Base-by-base conservation (phyloP, 2,329 filamentous ascomycete genomes). In the Coleophoma eucalyptorum region DNA sequence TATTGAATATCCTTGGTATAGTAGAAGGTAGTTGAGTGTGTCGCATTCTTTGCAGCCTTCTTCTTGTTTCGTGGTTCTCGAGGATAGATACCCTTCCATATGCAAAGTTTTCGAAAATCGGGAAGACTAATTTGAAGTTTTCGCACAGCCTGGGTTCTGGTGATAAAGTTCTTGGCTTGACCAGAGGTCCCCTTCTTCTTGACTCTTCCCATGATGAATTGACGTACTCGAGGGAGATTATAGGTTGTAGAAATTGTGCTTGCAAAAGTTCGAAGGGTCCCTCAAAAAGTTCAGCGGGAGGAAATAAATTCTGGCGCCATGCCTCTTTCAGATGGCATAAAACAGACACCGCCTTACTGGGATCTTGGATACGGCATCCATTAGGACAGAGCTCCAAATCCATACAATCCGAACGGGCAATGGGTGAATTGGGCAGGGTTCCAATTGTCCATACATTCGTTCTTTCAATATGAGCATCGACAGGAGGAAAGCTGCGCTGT, bases 21-120 rank as follows among this genome's bases (percentile, higher is more conserved):
- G 74, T 88, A 88, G 62, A 97, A 99, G 55, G 94, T 99, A 26
- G 93, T 97, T 50, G 88, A 92, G 55, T 87, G 85, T 34, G 89
- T 96, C 21, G 91, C 84, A 53, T 89, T 90, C 72, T 95, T 96
- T 67, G 88, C 90, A 40, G 89, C 94, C 81, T 97, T 97, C 78
- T 96, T 97, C 78, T 91, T 93, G 77, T 88, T 96, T 67, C 94
- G 84, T 57, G 94, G 94, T 77, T 99, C 94, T 65, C 94, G 89
- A 59, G 94, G 94, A 73, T 97, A 99, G 70, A 99, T 97, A 64
- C 92, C 94, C 78, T 97, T 97, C 87, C 96, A 99, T 71, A 99
- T 99, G 76, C 94, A 99, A 68, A 99, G 81, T 75, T 96, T 88
- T 74, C 94, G 87, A 75, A 99, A 99, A 74, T 99, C 94, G 60